Evolutionary conservation across 352 stramenopile species (phyloP).

Genomic region (Phytophthora nicotianae): DNA sequence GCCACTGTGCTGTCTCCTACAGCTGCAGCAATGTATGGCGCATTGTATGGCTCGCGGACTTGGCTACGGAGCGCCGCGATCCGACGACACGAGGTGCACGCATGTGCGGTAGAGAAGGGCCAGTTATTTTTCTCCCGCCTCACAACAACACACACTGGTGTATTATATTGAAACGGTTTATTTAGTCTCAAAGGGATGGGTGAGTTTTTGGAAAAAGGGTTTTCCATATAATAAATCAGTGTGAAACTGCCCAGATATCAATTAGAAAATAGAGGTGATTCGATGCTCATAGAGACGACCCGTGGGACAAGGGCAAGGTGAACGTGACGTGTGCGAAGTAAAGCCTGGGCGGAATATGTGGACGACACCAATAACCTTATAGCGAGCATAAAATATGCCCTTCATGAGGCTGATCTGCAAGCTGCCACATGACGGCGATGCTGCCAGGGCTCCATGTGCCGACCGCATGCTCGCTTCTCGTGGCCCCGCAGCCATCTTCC

Average conservation of each 20-base stretch:
- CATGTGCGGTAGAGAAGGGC: background rate
- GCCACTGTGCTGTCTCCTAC: conserved; percentile 7
- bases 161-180: background rate
- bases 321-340: conserved; percentile 18
- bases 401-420: background rate
- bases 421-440: background rate
- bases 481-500: conserved; percentile 6
- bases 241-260: background rate
- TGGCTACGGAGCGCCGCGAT: conserved; percentile 17
- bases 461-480: background rate
- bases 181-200: background rate
- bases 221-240: conserved; percentile 7
- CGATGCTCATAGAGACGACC: background rate
- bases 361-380: conserved; percentile 12
- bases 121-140: conserved; percentile 24
- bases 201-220: background rate
- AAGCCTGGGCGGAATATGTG: conserved; percentile 7
- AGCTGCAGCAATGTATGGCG: conserved; percentile 5
- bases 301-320: conserved; percentile 14
- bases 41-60: conserved; percentile 13
- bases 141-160: background rate
- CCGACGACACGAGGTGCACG: conserved; percentile 11
- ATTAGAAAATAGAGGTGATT: conserved; percentile 1
- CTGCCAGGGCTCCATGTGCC: background rate
- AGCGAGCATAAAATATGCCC: conserved; percentile 1